Base-by-base conservation (phyloP, 2,329 filamentous ascomycete species). In the Annulohypoxylon truncatum region DNA sequence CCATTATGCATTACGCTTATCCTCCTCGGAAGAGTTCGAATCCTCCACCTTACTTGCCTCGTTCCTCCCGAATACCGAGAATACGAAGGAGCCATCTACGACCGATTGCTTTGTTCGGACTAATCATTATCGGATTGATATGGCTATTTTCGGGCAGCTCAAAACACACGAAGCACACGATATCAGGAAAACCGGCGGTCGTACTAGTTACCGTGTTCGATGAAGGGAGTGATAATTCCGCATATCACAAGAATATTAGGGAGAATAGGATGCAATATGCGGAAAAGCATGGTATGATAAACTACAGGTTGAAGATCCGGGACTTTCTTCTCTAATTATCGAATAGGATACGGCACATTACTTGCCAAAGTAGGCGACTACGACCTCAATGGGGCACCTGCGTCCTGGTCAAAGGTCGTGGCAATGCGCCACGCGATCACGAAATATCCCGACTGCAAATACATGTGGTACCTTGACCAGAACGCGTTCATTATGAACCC, bases 401-500 rank as follows among this genome's bases (percentile, higher is more conserved):
- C 77, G 57, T 89, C 89, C 48, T 96, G 92, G 92, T 84, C 92
- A 42, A 89, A 92, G 73, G 87, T 98, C 56, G 92, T 95, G 66
- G 92, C 95, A 6, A 84, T 96, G 76, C 91, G 96, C 66, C 95
- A 99, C 78, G 95, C 95, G 50, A 89, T 98, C 80, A 89, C 93
- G 5, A 85, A 89, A 47, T 90, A 90, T 76, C 93, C 94, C 4
- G 87, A 93, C 72, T 89, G 88, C 67, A 89, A 86, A 51, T 97
- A 90, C 77, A 86, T 98, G 77, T 98, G 95, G 90, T 93, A 91
- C 76, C 88, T 99, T 13, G 92, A 95, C 65, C 87, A 92, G 72
- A 89, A 96, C 74, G 88, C 93, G 7, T 85, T 97, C 71, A 96
- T 99, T 76, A 97, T 97, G 92, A 92, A 96, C 77, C 90, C 92